Base-by-base conservation (phyloP, 352 stramenopile species). In the Phytophthora constricta region DNA sequence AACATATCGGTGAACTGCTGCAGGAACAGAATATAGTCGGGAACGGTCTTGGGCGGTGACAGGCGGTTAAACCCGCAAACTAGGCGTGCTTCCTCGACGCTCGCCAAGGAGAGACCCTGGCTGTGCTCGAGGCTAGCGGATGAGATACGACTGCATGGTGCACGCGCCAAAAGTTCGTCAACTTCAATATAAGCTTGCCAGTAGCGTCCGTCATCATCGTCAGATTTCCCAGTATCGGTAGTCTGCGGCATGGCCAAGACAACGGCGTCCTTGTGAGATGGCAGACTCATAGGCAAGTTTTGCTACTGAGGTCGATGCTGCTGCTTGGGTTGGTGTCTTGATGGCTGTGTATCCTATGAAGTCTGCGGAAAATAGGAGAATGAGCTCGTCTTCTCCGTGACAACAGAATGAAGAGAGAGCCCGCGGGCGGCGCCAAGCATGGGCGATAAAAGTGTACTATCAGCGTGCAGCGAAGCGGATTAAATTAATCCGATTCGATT, bases 1-100 rank as follows among this genome's bases (percentile, higher is more conserved):
- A 82, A 85, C 67, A 82, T 68, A 58, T 80, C 72, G 34, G 77
- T 68, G 64, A 84, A 80, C 62, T 84, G 70, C 41, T 74, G 62
- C 20, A 84, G 57, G 58, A 82, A 82, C n/a, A 82, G 33, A 5
- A 80, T 58, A 42, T 69, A 78, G 64, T 76, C 63, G 5, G 76
- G 71, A 9, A 77, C 46, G 16, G 52, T 57, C 48, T 69, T 67
- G 5, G 77, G 74, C 13, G 70, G 77, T 3, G 77, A 74, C 26
- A 85, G 51, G 2, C 71, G 68, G 58, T 85, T 85, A 45, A 67
- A 71, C 0, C 77, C 77, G 31, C 63, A 79, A 9, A 69, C 31
- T 19, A 55, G 34, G 26, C 71, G 71, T 5, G 33, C 50, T 19
- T 56, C 58, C 26, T 72, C 62, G 34, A 80, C 48, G 5, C 59